Evolutionary conservation across 2,329 filamentous ascomycete genomes (phyloP).

Genomic region (Cercospora nicotianae): DNA sequence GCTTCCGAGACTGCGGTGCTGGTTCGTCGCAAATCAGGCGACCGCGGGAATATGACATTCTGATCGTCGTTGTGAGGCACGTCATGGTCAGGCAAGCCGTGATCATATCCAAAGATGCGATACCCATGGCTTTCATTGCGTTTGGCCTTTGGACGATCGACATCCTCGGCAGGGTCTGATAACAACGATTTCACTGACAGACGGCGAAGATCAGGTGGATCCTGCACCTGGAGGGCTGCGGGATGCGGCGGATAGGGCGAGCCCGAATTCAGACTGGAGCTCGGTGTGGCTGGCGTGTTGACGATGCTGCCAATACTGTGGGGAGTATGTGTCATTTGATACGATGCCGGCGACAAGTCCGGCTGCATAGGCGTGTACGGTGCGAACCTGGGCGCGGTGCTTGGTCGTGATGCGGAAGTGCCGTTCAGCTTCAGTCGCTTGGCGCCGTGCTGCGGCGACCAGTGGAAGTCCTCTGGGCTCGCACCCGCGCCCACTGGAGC

Average conservation of each 20-base stretch:
- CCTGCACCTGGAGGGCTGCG: constrained; percentile 30
- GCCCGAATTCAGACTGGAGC: constrained; percentile 36
- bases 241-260: constrained; percentile 31
- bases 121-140: constrained; percentile 27
- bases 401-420: constrained; percentile 20
- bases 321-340: constrained; percentile 34
- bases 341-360: constrained; percentile 41
- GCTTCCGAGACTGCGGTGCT: constrained; percentile 36
- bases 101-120: constrained; percentile 67
- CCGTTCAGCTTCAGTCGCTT: constrained; percentile 40
- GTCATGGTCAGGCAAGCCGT: constrained; percentile 68
- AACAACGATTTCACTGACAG: constrained; percentile 68
- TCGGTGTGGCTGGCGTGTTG: constrained; percentile 48
- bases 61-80: constrained; percentile 69
- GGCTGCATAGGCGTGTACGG: constrained; percentile 32
- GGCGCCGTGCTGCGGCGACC: constrained; percentile 40
- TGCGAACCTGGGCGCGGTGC: constrained; percentile 32
- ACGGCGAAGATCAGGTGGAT: constrained; percentile 50
- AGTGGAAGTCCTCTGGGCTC: constrained; percentile 31
- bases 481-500: constrained; percentile 17
- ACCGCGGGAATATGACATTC: constrained; percentile 56
- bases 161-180: constrained; percentile 50
- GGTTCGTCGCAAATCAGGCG: constrained; percentile 36
- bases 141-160: constrained; percentile 17
- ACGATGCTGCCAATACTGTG: constrained; percentile 44